A percentile compares a stretch with the other conserved stretches of the same genome.
These are phyloP conservation scores for Geranomyces michiganensis DNA, from an alignment of 192 early-diverging fungal species.

Conservation along the genomic window DNA sequence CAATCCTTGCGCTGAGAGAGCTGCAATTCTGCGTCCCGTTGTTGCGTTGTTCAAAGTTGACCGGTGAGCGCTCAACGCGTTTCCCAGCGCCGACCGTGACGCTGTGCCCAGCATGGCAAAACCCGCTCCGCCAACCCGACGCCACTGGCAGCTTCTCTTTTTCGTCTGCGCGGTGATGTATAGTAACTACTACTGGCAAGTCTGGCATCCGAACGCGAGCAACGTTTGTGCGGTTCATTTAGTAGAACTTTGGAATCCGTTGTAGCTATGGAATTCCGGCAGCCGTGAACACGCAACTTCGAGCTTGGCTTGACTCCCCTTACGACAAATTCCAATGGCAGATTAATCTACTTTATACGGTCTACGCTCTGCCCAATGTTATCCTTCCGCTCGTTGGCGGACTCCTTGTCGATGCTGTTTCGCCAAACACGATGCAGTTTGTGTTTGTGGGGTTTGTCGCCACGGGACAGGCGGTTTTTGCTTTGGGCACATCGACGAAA, in stretches of 20 bases:
- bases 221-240: too few species aligned
- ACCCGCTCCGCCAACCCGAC: background rate
- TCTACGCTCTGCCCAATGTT: constrained; percentile 71
- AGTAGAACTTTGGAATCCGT: too few species aligned
- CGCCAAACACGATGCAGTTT: constrained; percentile 51
- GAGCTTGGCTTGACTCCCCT: constrained; percentile 39
- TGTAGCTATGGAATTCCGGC: constrained; percentile 58
- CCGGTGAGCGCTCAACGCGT: too few species aligned
- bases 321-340: constrained; percentile 53
- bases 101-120: too few species aligned
- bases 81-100: too few species aligned
- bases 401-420: constrained; percentile 56
- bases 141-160: constrained; percentile 35
- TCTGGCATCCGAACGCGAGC: too few species aligned
- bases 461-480: constrained; percentile 63
- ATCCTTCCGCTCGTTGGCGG: constrained; percentile 67
- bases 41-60: too few species aligned
- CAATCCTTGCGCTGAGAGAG: too few species aligned
- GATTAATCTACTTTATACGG: constrained; percentile 61
- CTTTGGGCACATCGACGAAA: constrained; percentile 54
- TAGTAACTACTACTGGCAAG: background rate
- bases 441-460: constrained; percentile 52
- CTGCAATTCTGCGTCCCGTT: too few species aligned
- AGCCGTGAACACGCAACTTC: constrained; percentile 59
- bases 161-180: constrained; percentile 50